Evolutionary conservation across 2,329 filamentous ascomycete genomes (phyloP).

Genomic region (Sclerotinia minor): DNA sequence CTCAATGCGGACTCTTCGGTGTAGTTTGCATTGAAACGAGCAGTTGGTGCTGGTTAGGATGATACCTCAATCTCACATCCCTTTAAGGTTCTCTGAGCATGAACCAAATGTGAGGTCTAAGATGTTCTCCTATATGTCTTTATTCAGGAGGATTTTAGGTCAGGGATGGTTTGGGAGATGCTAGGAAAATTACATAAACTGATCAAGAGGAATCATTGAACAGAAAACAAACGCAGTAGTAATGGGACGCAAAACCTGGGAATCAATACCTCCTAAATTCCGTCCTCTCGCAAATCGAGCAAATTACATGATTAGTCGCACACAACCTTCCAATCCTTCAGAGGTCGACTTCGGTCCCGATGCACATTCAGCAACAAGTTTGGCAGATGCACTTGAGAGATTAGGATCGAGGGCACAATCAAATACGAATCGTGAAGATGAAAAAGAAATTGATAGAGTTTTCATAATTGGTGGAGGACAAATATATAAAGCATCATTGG

Average conservation of each 20-base stretch:
- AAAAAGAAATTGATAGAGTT: constrained; percentile 11
- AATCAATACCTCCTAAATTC: constrained; percentile 77
- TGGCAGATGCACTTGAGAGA: background rate
- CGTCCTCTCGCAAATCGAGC: constrained; percentile 76
- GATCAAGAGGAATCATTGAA: background rate
- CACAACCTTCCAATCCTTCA: background rate
- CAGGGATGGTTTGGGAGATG: background rate
- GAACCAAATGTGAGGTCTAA: background rate
- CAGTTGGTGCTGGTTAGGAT: background rate
- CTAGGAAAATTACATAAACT: background rate
- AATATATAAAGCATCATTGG: constrained; percentile 75
- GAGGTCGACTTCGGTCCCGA: background rate
- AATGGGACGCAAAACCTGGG: constrained; percentile 98
- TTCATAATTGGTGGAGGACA: constrained; percentile 91
- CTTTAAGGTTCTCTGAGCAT: background rate
- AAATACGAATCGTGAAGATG: background rate
- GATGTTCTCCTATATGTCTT: background rate
- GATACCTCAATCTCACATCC: too few relatives aligned
- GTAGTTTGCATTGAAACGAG: background rate
- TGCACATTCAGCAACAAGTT: constrained; percentile 11
- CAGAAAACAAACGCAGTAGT: constrained; percentile 69
- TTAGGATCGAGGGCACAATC: constrained; percentile 4
- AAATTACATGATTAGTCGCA: constrained; percentile 73
- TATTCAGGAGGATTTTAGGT: too few relatives aligned
- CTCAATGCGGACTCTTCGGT: fast-evolving